phyloP scores from a whole-genome alignment of 345 rosid species.

The Crucihimalaya himalaica region DNA sequence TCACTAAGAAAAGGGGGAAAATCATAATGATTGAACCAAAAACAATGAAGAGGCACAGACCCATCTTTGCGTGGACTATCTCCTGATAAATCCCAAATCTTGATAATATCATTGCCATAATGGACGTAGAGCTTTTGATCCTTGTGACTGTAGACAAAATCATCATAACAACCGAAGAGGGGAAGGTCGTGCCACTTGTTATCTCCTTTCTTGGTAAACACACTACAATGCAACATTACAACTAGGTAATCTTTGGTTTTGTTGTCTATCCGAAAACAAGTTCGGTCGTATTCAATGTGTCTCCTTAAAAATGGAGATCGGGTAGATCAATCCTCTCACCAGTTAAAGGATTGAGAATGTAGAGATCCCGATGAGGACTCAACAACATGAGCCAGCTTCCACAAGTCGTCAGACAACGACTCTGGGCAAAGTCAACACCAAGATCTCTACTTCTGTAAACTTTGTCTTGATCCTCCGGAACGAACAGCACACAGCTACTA shows the following conservation, averaged over 20 bases:
- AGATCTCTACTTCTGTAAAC: conserved; percentile 10
- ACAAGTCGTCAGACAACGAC: conserved; percentile 3
- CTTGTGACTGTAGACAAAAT: neutral
- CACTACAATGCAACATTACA: neutral
- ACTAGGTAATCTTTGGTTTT: conserved; percentile 8
- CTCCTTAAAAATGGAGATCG: neutral
- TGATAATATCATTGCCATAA: neutral
- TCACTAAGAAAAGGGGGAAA: neutral
- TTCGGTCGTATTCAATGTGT: neutral
- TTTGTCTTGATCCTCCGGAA: conserved; percentile 4
- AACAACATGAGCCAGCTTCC: conserved; percentile 21
- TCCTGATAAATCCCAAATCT: conserved; percentile 12
- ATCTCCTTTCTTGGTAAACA: neutral
- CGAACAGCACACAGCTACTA: neutral
- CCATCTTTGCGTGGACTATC: neutral
- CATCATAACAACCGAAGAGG: neutral
- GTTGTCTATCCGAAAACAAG: conserved; percentile 1
- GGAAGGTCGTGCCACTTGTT: neutral
- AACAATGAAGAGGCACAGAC: neutral
- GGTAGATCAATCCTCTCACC: conserved; percentile 26
- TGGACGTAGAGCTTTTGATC: conserved; percentile 3
- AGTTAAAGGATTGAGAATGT: conserved; percentile 15
- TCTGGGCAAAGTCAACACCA: neutral
- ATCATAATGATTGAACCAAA: neutral
- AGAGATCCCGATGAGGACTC: neutral